Evolutionary conservation across 2,329 filamentous ascomycete genomes (phyloP).

Genomic region (Cytospora leucostoma): DNA sequence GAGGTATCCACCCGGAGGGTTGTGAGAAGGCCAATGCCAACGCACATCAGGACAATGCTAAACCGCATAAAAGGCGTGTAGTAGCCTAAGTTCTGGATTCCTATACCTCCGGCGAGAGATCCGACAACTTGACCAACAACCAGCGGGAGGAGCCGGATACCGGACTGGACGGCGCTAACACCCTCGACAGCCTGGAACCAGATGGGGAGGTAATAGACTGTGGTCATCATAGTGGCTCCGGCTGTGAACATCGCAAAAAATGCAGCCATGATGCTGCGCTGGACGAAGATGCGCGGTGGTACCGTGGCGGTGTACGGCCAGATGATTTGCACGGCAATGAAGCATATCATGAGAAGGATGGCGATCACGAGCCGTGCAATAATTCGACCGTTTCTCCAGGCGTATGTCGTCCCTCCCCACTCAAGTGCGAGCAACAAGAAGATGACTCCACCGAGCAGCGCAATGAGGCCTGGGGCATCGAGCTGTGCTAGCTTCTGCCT

Average conservation of each 20-base stretch:
- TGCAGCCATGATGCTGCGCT: slow-evolving; percentile 44
- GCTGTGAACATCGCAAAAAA: slow-evolving; percentile 40
- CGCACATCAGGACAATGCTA: slow-evolving; percentile 32
- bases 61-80: slow-evolving; percentile 39
- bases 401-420: slow-evolving; percentile 32
- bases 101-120: slow-evolving; percentile 30
- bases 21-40: slow-evolving; percentile 40
- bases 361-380: slow-evolving; percentile 37
- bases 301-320: slow-evolving; percentile 47
- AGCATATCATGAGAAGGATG: slow-evolving; percentile 32
- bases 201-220: slow-evolving; percentile 36
- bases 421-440: slow-evolving; percentile 32
- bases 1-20: slow-evolving; percentile 36
- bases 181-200: slow-evolving; percentile 37
- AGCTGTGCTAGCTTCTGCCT: slow-evolving; percentile 31
- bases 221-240: slow-evolving; percentile 15
- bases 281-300: slow-evolving; percentile 48
- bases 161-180: slow-evolving; percentile 34
- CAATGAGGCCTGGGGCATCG: slow-evolving; percentile 29
- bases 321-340: slow-evolving; percentile 42
- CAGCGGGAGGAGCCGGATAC: slow-evolving; percentile 35
- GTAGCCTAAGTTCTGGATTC: slow-evolving; percentile 37
- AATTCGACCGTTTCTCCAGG: slow-evolving; percentile 35
- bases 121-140: slow-evolving; percentile 32
- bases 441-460: slow-evolving; percentile 30